Conservation (phyloP, 1,284 basidiomycete species). For the Boletus coffeatus region DNA sequence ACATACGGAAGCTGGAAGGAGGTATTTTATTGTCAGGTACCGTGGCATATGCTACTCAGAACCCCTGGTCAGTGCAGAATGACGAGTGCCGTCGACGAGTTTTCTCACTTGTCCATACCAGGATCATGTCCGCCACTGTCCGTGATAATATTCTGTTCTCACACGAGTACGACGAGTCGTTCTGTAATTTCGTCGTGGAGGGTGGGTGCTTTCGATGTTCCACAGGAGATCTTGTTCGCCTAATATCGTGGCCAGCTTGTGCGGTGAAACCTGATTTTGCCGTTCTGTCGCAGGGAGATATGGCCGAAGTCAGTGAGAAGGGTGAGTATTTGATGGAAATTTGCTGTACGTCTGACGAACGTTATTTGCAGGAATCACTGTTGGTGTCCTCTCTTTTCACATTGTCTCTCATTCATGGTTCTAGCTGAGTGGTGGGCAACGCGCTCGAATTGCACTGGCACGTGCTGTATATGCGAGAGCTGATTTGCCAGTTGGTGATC, state of each 20-base stretch:
- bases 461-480: constrained; percentile 47
- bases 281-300: constrained; percentile 65
- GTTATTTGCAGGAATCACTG: constrained; percentile 25
- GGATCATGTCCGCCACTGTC: constrained; percentile 80
- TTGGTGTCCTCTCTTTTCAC: constrained; percentile 7
- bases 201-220: constrained; percentile 37
- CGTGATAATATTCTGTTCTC: constrained; percentile 91
- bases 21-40: constrained; percentile 71
- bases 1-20: constrained; percentile 80
- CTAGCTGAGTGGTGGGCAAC: constrained; percentile 51
- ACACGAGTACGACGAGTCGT: constrained; percentile 78
- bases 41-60: constrained; percentile 88
- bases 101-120: constrained; percentile 23
- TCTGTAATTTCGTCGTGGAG: constrained; percentile 72
- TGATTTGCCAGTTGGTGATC: constrained; percentile 36
- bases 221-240: neutral
- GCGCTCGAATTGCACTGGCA: constrained; percentile 55
- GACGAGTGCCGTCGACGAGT: neutral
- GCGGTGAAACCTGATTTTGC: constrained; percentile 79
- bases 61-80: constrained; percentile 61
- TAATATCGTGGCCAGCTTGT: constrained; percentile 53
- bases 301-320: constrained; percentile 71
- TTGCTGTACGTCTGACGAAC: constrained; percentile 32
- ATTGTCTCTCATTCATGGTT: constrained; percentile 4
- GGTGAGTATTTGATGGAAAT: constrained; percentile 15